Evolutionary conservation across 345 rosid genomes (phyloP).

Genomic region (Lumnitzera littorea): DNA sequence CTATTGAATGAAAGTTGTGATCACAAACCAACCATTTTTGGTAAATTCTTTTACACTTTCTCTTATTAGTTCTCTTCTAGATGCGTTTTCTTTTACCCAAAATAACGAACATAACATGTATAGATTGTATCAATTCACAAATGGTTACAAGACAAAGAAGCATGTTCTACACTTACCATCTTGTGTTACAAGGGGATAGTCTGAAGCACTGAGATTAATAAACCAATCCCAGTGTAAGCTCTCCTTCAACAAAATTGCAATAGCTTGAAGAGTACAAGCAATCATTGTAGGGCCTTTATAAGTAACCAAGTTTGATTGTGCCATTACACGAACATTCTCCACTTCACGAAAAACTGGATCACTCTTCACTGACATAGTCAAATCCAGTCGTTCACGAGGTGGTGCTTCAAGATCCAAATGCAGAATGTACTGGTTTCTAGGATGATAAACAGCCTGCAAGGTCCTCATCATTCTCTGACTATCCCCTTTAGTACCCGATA

Average conservation of each 20-base stretch:
- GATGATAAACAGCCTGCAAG: constrained; percentile 88
- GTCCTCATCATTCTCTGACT: constrained; percentile 92
- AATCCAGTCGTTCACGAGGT: constrained; percentile 72
- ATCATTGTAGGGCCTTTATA: constrained; percentile 95
- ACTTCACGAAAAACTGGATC: constrained; percentile 62
- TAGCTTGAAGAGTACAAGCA: constrained; percentile 88
- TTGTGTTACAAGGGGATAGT: constrained; percentile 89
- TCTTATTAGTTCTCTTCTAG: too few species aligned
- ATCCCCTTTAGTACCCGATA: constrained; percentile 94
- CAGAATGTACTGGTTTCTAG: constrained; percentile 87
- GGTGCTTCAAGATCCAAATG: constrained; percentile 96
- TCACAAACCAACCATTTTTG: too few species aligned
- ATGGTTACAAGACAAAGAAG: not conserved
- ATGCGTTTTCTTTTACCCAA: too few species aligned
- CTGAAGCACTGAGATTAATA: constrained; percentile 88
- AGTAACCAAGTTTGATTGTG: constrained; percentile 82
- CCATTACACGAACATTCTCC: constrained; percentile 90
- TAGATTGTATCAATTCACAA: not conserved
- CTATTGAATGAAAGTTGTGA: too few species aligned
- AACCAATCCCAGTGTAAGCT: constrained; percentile 96
- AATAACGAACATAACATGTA: too few species aligned
- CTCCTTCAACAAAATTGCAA: constrained; percentile 72
- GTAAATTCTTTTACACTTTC: too few species aligned
- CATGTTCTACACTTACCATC: constrained; percentile 58
- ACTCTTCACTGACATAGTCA: constrained; percentile 55